Percentiles rank a stretch among this genome's conserved stretches.
Evolutionary conservation across 2,329 filamentous ascomycete species (phyloP).

Genomic region (Aspergillus carbonarius): DNA sequence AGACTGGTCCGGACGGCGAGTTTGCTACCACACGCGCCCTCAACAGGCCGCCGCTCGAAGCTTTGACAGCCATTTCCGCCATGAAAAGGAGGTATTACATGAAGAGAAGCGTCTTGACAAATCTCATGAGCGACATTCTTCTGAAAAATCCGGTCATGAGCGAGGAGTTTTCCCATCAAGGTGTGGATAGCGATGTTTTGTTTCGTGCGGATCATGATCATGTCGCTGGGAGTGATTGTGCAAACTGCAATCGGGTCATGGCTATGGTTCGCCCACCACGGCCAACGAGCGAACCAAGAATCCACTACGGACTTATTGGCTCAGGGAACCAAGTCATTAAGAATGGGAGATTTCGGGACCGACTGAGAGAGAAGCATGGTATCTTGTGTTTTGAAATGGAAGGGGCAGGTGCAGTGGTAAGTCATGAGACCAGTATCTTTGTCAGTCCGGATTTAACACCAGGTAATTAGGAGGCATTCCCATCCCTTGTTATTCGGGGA

Average conservation of each 20-base stretch:
- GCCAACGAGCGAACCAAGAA: constrained; percentile 1
- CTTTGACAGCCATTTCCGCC: constrained; percentile 9
- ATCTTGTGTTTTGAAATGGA: constrained; percentile 28
- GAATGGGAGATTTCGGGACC: constrained; percentile 18
- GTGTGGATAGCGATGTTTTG: background rate
- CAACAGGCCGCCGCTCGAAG: constrained; percentile 13
- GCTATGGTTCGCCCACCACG: background rate
- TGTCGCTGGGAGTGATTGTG: background rate
- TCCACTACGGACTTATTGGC: constrained; percentile 29
- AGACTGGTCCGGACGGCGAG: constrained; percentile 17
- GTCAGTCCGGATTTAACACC: background rate
- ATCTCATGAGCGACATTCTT: background rate
- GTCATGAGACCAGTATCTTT: background rate
- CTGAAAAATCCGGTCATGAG: background rate
- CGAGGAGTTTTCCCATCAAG: constrained; percentile 3
- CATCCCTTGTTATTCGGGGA: constrained; percentile 7
- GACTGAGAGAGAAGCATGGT: constrained; percentile 8
- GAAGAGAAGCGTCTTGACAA: background rate
- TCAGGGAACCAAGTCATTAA: constrained; percentile 28
- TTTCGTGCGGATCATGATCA: background rate
- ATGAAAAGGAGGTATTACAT: background rate
- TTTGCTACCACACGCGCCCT: constrained; percentile 22
- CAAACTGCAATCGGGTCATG: background rate
- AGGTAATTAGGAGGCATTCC: background rate
- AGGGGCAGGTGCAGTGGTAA: background rate